Evolutionary conservation across 2,329 filamentous ascomycete genomes (phyloP).

Genomic region (Hymenoscyphus fructigenus): DNA sequence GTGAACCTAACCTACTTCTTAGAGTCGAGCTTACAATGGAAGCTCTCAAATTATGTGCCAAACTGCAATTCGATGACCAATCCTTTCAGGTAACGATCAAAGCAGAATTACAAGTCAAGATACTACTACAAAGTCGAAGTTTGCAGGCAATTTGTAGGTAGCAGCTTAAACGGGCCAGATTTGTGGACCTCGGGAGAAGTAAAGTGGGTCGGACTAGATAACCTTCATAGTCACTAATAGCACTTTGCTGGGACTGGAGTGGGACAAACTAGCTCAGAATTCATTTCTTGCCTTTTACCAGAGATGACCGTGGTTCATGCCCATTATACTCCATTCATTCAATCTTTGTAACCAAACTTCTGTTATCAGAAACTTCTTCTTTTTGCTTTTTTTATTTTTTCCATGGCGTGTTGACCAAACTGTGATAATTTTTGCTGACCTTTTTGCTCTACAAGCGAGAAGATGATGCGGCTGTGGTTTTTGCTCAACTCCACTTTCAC

Average conservation of each 20-base stretch:
- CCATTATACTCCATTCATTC: conserved; percentile 51
- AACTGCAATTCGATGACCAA: too few relatives aligned
- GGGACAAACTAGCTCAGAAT: conserved; percentile 40
- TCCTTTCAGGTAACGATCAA: too few relatives aligned
- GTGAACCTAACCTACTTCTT: too few relatives aligned
- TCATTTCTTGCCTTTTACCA: conserved; percentile 42
- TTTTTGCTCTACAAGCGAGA: neutral
- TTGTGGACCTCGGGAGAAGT: too few relatives aligned
- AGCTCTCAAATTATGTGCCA: too few relatives aligned
- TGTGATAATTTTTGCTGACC: neutral
- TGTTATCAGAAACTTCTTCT: conserved; percentile 30
- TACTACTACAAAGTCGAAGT: too few relatives aligned
- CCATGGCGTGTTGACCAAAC: neutral
- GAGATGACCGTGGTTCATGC: conserved; percentile 43
- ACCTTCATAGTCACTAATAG: conserved; percentile 19
- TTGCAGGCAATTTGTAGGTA: too few relatives aligned
- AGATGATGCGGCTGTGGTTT: neutral
- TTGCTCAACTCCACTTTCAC: neutral
- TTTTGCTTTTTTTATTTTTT: conserved; percentile 13
- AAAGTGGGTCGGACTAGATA: neutral
- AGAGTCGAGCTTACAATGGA: too few relatives aligned
- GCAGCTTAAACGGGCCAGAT: too few relatives aligned
- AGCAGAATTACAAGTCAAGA: too few relatives aligned
- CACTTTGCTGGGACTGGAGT: conserved; percentile 26
- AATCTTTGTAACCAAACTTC: conserved; percentile 49